Evolutionary conservation across 768 basidiomycete species (phyloP).

Genomic region (Calocybe indica): DNA sequence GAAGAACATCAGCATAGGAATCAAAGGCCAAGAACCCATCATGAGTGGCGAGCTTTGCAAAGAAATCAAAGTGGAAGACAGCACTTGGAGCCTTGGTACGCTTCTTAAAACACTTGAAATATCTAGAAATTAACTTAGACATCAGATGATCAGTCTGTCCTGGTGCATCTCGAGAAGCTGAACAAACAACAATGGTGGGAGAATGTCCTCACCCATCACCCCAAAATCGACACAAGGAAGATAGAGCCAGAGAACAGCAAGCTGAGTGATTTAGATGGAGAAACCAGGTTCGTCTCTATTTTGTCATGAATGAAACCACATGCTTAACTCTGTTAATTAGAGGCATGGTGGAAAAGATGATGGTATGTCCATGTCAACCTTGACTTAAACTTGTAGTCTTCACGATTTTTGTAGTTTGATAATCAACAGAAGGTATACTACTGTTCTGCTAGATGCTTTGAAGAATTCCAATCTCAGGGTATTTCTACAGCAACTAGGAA

Average conservation of each 20-base stretch:
- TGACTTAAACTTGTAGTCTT: conserved; percentile 3
- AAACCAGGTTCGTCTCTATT: conserved; percentile 61
- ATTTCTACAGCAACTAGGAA: conserved; percentile 76
- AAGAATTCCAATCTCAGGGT: background rate
- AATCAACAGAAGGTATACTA: conserved; percentile 62
- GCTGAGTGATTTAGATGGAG: conserved; percentile 91
- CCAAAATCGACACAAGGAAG: conserved; percentile 94
- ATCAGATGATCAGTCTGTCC: conserved; percentile 64
- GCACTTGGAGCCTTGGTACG: conserved; percentile 92
- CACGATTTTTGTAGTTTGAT: conserved; percentile 47
- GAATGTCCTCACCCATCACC: conserved; percentile 90
- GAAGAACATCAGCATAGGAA: conserved; percentile 73
- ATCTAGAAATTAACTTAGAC: background rate
- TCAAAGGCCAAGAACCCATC: conserved; percentile 85
- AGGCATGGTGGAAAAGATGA: conserved; percentile 99
- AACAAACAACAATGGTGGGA: conserved; percentile 96
- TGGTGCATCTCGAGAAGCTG: conserved; percentile 80
- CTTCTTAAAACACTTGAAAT: conserved; percentile 7
- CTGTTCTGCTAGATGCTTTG: background rate
- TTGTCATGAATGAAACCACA: background rate
- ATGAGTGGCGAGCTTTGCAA: conserved; percentile 87
- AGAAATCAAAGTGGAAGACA: conserved; percentile 94
- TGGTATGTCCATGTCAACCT: conserved; percentile 53
- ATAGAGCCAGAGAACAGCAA: conserved; percentile 95
- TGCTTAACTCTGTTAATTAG: conserved; percentile 31